phyloP scores from a whole-genome alignment of 2,329 filamentous ascomycete species.

The Hirsutella minnesotensis region DNA sequence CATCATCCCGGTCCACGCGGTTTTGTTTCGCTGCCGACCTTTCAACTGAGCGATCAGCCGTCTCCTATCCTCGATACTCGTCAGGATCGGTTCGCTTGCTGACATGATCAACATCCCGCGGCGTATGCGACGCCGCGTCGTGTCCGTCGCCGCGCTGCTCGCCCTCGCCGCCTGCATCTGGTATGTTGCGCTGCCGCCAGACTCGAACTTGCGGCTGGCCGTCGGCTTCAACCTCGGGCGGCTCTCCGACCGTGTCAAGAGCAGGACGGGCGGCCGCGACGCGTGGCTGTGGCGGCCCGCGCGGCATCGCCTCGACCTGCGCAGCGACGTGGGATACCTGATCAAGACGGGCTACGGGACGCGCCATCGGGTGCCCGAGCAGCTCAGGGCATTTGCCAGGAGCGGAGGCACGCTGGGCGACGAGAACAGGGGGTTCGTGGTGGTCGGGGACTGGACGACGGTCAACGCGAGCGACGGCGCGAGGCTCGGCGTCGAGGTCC shows the following conservation, averaged over 20 bases:
- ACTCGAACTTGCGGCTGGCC: conserved; percentile 20
- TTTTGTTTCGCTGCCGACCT: too few relatives aligned
- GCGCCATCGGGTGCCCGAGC: conserved; percentile 31
- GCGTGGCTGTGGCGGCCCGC: conserved; percentile 28
- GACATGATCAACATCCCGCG: conserved; percentile 13
- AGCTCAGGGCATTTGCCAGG: conserved; percentile 29
- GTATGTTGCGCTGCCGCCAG: conserved; percentile 19
- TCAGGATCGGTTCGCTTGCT: too few relatives aligned
- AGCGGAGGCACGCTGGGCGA: conserved; percentile 20
- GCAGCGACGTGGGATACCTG: conserved; percentile 35
- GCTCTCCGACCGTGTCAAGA: conserved; percentile 17
- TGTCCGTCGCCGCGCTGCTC: conserved; percentile 7
- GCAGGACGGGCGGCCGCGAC: conserved; percentile 19
- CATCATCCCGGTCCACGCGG: too few relatives aligned
- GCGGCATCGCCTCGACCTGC: conserved; percentile 30
- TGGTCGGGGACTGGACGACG: conserved; percentile 39
- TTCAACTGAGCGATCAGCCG: too few relatives aligned
- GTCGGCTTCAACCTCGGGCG: conserved; percentile 21
- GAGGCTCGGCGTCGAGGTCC: conserved; percentile 21
- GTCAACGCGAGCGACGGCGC: conserved; percentile 18
- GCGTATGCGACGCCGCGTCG: conserved; percentile 16
- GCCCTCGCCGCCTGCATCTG: conserved; percentile 13
- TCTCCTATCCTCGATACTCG: too few relatives aligned
- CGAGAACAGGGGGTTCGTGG: conserved; percentile 29
- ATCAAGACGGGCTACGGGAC: conserved; percentile 47